Conservation (phyloP, 768 basidiomycete genomes). For the Mycena epipterygia region DNA sequence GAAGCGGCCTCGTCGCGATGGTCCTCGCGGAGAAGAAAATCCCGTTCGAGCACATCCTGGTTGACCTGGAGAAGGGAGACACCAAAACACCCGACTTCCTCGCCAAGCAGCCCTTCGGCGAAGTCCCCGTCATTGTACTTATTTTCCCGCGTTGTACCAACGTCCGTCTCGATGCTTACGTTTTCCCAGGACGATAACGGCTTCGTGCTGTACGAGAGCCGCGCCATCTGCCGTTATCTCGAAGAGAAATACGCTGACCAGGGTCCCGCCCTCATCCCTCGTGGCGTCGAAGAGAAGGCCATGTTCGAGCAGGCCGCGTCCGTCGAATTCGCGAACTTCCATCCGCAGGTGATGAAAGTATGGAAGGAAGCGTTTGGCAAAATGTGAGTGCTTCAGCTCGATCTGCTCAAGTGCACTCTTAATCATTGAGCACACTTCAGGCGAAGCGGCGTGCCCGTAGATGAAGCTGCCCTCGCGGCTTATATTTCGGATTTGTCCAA, state of each 20-base stretch:
- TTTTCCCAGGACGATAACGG: slow-evolving; percentile 57
- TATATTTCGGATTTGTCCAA: slow-evolving; percentile 40
- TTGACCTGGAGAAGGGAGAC: slow-evolving; percentile 50
- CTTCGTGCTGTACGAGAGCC: too few relatives aligned
- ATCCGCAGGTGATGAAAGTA: slow-evolving; percentile 52
- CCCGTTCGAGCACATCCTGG: slow-evolving; percentile 53
- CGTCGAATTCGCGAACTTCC: slow-evolving; percentile 60
- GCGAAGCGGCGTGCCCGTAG: slow-evolving; percentile 40
- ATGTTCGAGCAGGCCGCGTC: slow-evolving; percentile 52
- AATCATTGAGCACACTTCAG: not conserved
- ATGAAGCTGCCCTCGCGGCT: slow-evolving; percentile 44
- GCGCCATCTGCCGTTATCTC: too few relatives aligned
- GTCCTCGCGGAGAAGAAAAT: slow-evolving; percentile 59
- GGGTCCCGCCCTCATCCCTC: slow-evolving; percentile 56
- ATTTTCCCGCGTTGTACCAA: not conserved
- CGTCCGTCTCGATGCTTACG: not conserved
- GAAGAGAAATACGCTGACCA: slow-evolving; percentile 55
- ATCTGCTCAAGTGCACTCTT: not conserved
- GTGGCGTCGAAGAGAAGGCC: slow-evolving; percentile 37
- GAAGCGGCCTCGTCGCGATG: too few relatives aligned
- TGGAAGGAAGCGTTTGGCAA: slow-evolving; percentile 58
- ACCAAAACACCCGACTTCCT: too few relatives aligned
- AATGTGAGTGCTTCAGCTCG: slow-evolving; percentile 40
- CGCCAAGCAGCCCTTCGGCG: too few relatives aligned
- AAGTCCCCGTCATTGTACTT: slow-evolving; percentile 55